Conservation (phyloP, 2,329 filamentous ascomycete species). For the Ceratocystis diversiconidia region DNA sequence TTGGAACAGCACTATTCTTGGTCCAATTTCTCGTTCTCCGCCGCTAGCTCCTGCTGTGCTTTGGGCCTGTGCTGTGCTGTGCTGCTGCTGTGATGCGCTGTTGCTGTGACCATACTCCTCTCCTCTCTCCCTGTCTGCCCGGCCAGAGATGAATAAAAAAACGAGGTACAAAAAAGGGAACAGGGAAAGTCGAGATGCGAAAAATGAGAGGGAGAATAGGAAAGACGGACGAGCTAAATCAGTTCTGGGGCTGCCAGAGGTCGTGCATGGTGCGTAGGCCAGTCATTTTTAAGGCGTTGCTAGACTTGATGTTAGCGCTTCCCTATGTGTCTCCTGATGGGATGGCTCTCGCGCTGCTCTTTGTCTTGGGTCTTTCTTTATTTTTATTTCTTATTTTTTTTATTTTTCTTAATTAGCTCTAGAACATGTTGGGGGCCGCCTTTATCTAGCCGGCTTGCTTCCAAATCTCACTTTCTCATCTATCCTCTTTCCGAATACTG, state of each 20-base stretch:
- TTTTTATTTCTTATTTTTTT: conserved; percentile 4
- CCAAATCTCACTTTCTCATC: too few species aligned
- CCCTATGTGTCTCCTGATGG: background rate
- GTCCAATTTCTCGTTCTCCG: background rate
- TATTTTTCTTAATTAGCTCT: background rate
- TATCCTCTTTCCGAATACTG: too few species aligned
- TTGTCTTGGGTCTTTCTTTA: background rate
- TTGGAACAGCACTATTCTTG: background rate
- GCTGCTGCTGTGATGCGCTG: background rate
- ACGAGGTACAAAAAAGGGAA: background rate
- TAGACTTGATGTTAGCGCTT: background rate
- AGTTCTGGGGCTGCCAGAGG: background rate
- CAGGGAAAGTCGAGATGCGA: background rate
- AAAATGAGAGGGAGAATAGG: too few species aligned
- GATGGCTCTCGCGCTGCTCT: too few species aligned
- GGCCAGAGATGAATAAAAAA: background rate
- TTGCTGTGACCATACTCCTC: background rate
- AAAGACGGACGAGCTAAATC: background rate
- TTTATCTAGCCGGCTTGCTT: too few species aligned
- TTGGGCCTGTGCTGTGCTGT: conserved; percentile 3
- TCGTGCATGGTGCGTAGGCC: background rate
- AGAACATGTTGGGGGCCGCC: too few species aligned
- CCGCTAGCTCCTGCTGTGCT: background rate
- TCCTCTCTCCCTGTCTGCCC: background rate
- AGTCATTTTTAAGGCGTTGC: too few species aligned